Evolutionary conservation across 441 rosid species (phyloP).

Genomic region (Gossypium aridum): DNA sequence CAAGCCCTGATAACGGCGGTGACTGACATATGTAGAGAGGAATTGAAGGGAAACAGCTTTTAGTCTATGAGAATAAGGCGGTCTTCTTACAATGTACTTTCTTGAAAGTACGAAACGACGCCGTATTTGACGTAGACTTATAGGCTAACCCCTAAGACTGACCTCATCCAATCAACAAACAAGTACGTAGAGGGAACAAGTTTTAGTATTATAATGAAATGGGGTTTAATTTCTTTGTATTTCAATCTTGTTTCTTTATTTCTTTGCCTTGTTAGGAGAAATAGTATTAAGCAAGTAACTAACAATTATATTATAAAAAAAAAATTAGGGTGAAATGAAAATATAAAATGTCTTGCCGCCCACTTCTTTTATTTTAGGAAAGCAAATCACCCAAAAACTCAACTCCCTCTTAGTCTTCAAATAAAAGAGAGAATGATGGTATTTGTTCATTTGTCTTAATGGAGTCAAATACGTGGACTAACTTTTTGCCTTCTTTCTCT

Average conservation of each 20-base stretch:
- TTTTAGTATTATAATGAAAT: neutral
- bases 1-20: slow-evolving; percentile 53
- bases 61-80: slow-evolving; percentile 44
- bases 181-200: neutral
- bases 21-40: neutral
- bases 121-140: slow-evolving; percentile 41
- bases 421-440: too few species aligned
- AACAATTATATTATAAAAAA: too few species aligned
- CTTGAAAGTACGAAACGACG: slow-evolving; percentile 17
- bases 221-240: neutral
- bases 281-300: too few species aligned
- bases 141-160: slow-evolving; percentile 22
- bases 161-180: slow-evolving; percentile 5
- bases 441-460: neutral
- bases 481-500: neutral
- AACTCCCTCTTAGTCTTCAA: too few species aligned
- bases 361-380: too few species aligned
- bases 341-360: too few species aligned
- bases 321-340: too few species aligned
- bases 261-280: too few species aligned
- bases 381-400: too few species aligned
- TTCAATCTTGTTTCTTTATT: neutral
- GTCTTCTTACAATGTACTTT: neutral
- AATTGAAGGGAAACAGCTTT: neutral
- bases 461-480: neutral